Evolutionary conservation across 345 rosid species (phyloP), one percentile per base, ranked within the genome.

Genomic region (Aegle marmelos): DNA sequence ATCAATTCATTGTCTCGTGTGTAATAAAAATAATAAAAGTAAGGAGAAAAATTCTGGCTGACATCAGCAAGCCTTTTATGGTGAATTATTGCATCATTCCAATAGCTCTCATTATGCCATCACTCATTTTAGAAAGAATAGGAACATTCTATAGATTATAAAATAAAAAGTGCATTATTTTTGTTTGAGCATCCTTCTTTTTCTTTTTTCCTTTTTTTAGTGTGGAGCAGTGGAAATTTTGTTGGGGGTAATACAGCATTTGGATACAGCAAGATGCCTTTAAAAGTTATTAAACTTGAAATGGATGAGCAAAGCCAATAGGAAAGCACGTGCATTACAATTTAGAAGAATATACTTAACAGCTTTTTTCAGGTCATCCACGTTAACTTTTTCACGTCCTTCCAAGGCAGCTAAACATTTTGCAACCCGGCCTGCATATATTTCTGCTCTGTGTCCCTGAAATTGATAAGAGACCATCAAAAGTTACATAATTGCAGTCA

Each of bases 361-460:
- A 76, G 98, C 97, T 79, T 95, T 95, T 86, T 93, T 89, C 79
- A 95, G 93, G 90, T 93, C 99, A 83, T 95, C 99, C 79, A 89
- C 94, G 24, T 81, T 79, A 76, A 95, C 99, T 88, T 88, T 95
- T 76, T 93, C 99, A 62, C 98, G 90, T 72, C 97, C 99, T 86
- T 95, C 99, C 58, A 93, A 28, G 75, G 99, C 97, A 84, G 99
- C 91, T 84, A 95, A 87, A 87, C 97, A 95, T 87, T 95, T 95
- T 73, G 99, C 92, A 37, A 93, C 98, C 62, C 96, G 92, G 41
- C 96, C 90, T 78, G 99, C 96, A 91, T 92, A 95, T 34, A 93
- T 82, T 83, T 95, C 98, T 60, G 99, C 99, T 70, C 99, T 87
- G 86, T 93, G 99, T 77, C 99, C 97, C 99, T 95, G 93, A 61